Conservation (phyloP, 2,329 filamentous ascomycete genomes). For the Xylariaceae sp. region DNA sequence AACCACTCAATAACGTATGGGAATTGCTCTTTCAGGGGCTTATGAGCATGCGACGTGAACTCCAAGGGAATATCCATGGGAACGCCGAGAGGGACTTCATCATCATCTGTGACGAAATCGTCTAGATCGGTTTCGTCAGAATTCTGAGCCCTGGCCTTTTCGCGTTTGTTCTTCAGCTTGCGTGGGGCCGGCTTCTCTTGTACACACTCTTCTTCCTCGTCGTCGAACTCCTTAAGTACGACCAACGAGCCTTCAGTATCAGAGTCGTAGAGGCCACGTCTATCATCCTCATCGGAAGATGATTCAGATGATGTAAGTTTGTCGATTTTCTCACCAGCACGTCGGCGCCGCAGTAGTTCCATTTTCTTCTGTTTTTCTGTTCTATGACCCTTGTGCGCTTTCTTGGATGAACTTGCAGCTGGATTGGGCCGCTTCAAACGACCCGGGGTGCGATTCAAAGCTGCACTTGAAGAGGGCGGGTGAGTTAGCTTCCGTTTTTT, state of each 20-base stretch:
- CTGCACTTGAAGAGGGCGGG: slow-evolving; percentile 7
- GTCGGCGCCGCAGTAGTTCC: slow-evolving; percentile 19
- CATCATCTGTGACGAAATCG: slow-evolving; percentile 62
- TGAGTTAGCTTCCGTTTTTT: slow-evolving; percentile 27
- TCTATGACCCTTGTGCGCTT: slow-evolving; percentile 16
- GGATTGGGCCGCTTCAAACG: slow-evolving; percentile 9
- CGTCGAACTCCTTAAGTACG: slow-evolving; percentile 33
- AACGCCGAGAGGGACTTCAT: slow-evolving; percentile 51
- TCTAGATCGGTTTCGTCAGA: slow-evolving; percentile 37
- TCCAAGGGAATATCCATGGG: slow-evolving; percentile 59
- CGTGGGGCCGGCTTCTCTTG: slow-evolving; percentile 19
- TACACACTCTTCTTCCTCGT: slow-evolving; percentile 26
- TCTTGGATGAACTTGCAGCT: slow-evolving; percentile 15
- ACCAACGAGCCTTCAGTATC: slow-evolving; percentile 29
- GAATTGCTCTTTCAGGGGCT: slow-evolving; percentile 67
- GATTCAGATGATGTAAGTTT: slow-evolving; percentile 16
- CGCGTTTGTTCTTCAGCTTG: slow-evolving; percentile 12
- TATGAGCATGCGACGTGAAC: slow-evolving; percentile 61
- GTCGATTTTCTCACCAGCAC: slow-evolving; percentile 20
- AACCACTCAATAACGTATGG: slow-evolving; percentile 72
- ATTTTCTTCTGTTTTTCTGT: slow-evolving; percentile 22
- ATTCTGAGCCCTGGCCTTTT: slow-evolving; percentile 19
- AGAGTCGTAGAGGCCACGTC: slow-evolving; percentile 34
- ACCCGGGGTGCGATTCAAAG: slow-evolving; percentile 8
- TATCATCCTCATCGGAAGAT: slow-evolving; percentile 46